A percentile compares a stretch with the other conserved stretches of the same genome.
Evolutionary conservation across 2,329 filamentous ascomycete species (phyloP).

Genomic region (Microdochium nivale): DNA sequence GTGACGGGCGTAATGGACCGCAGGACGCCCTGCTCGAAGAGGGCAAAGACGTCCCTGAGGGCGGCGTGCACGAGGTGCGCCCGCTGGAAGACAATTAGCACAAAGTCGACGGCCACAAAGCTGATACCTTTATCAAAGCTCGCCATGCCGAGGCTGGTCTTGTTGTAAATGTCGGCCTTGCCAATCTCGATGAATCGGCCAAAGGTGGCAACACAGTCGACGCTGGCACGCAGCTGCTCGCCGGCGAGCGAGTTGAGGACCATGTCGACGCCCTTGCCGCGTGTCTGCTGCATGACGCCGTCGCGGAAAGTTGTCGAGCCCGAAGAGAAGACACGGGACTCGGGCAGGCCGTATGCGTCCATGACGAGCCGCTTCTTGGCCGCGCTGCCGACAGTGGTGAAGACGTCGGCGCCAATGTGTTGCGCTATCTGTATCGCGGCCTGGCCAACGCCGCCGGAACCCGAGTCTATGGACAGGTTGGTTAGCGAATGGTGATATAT

Average conservation of each 20-base stretch:
- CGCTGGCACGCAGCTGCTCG: constrained; percentile 20
- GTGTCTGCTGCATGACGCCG: constrained; percentile 16
- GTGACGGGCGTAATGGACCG: background rate
- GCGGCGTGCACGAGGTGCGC: background rate
- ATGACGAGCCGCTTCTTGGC: constrained; percentile 22
- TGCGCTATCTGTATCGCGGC: constrained; percentile 11
- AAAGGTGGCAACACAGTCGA: constrained; percentile 24
- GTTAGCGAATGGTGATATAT: too few species aligned
- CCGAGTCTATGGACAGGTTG: too few species aligned
- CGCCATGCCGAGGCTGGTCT: constrained; percentile 26
- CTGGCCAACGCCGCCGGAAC: constrained; percentile 12
- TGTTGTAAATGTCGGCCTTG: constrained; percentile 22
- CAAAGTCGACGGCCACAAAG: constrained; percentile 14
- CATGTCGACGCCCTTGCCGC: constrained; percentile 22
- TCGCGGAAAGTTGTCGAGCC: constrained; percentile 16
- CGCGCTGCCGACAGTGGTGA: constrained; percentile 20
- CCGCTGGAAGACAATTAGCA: background rate
- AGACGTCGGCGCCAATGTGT: constrained; percentile 14
- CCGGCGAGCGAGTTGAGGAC: constrained; percentile 22
- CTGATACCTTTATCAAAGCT: constrained; percentile 22
- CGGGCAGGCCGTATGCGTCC: constrained; percentile 18
- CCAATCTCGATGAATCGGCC: constrained; percentile 28
- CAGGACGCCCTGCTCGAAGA: background rate
- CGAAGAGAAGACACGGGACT: constrained; percentile 22
- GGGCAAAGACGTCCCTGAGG: background rate